A percentile compares a stretch with the other conserved stretches of the same genome.
These are phyloP conservation scores for Chaetomium sp. DNA, from an alignment of 2,329 filamentous ascomycete species.

Conservation along the genomic window DNA sequence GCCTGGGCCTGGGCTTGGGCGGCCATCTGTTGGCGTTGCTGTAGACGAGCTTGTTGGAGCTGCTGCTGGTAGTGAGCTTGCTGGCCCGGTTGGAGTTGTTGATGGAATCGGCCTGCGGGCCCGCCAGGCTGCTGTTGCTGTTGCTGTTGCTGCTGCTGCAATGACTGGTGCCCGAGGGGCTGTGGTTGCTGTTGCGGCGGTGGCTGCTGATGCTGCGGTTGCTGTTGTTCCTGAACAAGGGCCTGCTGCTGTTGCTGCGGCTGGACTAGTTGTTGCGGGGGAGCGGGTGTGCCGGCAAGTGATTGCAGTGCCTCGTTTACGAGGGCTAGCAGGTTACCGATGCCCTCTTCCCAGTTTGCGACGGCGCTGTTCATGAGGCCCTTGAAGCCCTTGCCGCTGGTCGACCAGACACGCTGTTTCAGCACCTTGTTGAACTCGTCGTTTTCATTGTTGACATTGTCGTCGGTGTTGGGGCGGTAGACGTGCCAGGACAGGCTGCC, in stretches of 20 bases:
- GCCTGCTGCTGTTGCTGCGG: neutral
- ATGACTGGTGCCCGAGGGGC: too few species aligned
- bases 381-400: slow-evolving; percentile 39
- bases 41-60: neutral
- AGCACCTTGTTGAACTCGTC: slow-evolving; percentile 36
- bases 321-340: slow-evolving; percentile 39
- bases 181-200: slow-evolving; percentile 7
- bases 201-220: slow-evolving; percentile 1
- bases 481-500: slow-evolving; percentile 32
- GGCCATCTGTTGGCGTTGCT: neutral
- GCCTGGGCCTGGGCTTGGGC: neutral
- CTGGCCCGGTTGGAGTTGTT: slow-evolving; percentile 1
- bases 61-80: neutral
- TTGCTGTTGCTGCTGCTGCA: neutral
- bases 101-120: neutral
- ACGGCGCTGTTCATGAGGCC: slow-evolving; percentile 44
- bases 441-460: slow-evolving; percentile 24
- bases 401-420: slow-evolving; percentile 39
- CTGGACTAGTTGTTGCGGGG: slow-evolving; percentile 16
- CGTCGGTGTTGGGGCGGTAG: slow-evolving; percentile 17
- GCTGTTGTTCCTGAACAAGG: slow-evolving; percentile 8
- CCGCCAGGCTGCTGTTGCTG: neutral
- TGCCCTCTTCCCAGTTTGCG: slow-evolving; percentile 35
- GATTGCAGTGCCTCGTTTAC: slow-evolving; percentile 42
- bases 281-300: slow-evolving; percentile 21